A percentile compares a stretch with the other conserved stretches of the same genome.
These are phyloP conservation scores for Pseudonitzschia pungens DNA, from an alignment of 108 stramenopile genomes.

Conservation along the genomic window DNA sequence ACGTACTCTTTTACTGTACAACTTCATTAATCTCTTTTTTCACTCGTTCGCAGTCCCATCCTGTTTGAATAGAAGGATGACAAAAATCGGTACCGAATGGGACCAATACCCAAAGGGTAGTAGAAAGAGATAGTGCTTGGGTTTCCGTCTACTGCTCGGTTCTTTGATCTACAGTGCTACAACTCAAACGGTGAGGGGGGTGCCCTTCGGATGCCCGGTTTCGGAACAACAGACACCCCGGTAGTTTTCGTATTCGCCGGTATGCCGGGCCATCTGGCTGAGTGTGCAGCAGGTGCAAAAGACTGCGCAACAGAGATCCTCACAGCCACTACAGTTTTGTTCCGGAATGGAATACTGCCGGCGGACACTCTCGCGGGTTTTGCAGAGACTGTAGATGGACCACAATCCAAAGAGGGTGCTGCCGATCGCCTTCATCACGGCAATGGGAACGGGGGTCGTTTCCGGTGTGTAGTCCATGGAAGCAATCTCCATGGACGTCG, in stretches of 20 bases:
- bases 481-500: constrained; percentile 46
- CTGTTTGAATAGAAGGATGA: neutral
- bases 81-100: neutral
- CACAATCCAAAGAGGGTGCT: constrained; percentile 64
- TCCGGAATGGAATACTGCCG: constrained; percentile 80
- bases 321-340: constrained; percentile 58
- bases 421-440: constrained; percentile 49
- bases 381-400: constrained; percentile 70
- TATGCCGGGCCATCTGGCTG: constrained; percentile 81
- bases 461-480: constrained; percentile 34
- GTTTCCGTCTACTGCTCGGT: too few relatives aligned
- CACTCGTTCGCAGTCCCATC: too few relatives aligned
- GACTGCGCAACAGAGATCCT: constrained; percentile 71
- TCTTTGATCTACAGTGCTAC: too few relatives aligned
- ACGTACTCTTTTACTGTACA: too few relatives aligned
- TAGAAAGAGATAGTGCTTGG: too few relatives aligned
- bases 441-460: constrained; percentile 38
- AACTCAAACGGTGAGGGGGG: constrained; percentile 52
- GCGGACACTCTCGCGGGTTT: constrained; percentile 65
- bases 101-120: neutral
- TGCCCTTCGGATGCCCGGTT: constrained; percentile 72
- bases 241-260: constrained; percentile 87
- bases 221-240: constrained; percentile 50
- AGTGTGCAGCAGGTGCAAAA: constrained; percentile 79
- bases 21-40: too few relatives aligned